Conservation (phyloP, 2,329 filamentous ascomycete genomes). For the Onygenales sp. region DNA sequence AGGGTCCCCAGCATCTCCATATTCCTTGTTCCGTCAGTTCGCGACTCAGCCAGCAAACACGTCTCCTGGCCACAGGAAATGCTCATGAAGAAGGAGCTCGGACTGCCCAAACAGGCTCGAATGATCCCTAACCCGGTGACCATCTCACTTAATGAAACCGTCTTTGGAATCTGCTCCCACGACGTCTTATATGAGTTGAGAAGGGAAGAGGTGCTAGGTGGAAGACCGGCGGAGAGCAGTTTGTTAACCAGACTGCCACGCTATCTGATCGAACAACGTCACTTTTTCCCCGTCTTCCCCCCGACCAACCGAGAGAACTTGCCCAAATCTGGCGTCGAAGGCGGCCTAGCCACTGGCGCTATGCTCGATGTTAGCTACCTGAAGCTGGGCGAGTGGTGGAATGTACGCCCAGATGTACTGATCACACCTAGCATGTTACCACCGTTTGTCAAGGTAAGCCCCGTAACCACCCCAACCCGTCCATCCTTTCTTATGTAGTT, state of each 20-base stretch:
- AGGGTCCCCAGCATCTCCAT: conserved; percentile 72
- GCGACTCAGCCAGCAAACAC: conserved; percentile 72
- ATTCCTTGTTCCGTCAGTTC: conserved; percentile 71
- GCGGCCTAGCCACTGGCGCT: conserved; percentile 58
- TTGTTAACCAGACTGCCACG: conserved; percentile 62
- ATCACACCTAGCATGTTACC: conserved; percentile 73
- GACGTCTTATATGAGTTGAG: conserved; percentile 76
- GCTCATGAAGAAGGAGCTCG: conserved; percentile 61
- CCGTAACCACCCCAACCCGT: not conserved
- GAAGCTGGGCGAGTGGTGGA: conserved; percentile 84
- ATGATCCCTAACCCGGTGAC: conserved; percentile 88
- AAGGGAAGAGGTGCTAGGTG: conserved; percentile 59
- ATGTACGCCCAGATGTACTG: conserved; percentile 74
- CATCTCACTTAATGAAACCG: conserved; percentile 75
- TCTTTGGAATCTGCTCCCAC: conserved; percentile 72
- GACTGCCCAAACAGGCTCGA: conserved; percentile 64
- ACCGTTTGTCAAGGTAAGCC: conserved; percentile 73
- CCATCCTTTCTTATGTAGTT: not conserved
- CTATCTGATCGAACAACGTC: conserved; percentile 78
- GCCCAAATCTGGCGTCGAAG: conserved; percentile 53
- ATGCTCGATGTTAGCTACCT: conserved; percentile 75
- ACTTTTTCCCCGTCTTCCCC: conserved; percentile 85
- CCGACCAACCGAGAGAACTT: conserved; percentile 60
- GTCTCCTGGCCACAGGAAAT: conserved; percentile 78
- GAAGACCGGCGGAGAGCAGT: conserved; percentile 47